Percentiles rank a stretch among this genome's conserved stretches.
Evolutionary conservation across 768 basidiomycete genomes (phyloP).

Genomic region (Psilocybe azurescens): DNA sequence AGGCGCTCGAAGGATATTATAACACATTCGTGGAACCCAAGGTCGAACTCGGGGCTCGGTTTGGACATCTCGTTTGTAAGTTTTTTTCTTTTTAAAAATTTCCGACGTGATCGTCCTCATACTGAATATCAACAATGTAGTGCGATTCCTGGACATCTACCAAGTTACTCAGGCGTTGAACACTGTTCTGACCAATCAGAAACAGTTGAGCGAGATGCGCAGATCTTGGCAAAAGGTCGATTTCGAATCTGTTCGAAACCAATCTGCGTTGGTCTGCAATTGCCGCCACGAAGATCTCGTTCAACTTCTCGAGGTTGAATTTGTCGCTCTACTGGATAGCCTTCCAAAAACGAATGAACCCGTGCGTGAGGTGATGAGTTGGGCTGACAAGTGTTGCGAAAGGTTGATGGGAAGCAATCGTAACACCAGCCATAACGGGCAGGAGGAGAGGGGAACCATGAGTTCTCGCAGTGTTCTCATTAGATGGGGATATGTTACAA

Average conservation of each 20-base stretch:
- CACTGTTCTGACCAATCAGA: slow-evolving; percentile 88
- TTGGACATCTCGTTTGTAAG: slow-evolving; percentile 88
- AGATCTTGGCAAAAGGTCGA: slow-evolving; percentile 89
- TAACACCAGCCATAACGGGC: slow-evolving; percentile 45
- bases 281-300: slow-evolving; percentile 90
- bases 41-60: slow-evolving; percentile 88
- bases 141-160: slow-evolving; percentile 91
- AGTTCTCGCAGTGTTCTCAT: slow-evolving; percentile 88
- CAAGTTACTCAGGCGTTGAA: slow-evolving; percentile 90
- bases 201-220: slow-evolving; percentile 85
- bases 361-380: slow-evolving; percentile 85
- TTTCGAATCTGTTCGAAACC: slow-evolving; percentile 90
- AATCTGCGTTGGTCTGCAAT: slow-evolving; percentile 92
- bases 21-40: slow-evolving; percentile 92
- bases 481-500: slow-evolving; percentile 92
- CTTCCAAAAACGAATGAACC: slow-evolving; percentile 77
- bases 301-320: slow-evolving; percentile 85
- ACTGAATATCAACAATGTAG: slow-evolving; percentile 40
- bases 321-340: slow-evolving; percentile 76
- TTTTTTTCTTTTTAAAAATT: slow-evolving; percentile 29
- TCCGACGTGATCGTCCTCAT: slow-evolving; percentile 9
- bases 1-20: slow-evolving; percentile 82
- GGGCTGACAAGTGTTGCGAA: slow-evolving; percentile 92
- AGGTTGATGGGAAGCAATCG: slow-evolving; percentile 76
- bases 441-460: slow-evolving; percentile 82